Conservation (phyloP, 139 green algal genomes). For the Chlorella sp. region DNA sequence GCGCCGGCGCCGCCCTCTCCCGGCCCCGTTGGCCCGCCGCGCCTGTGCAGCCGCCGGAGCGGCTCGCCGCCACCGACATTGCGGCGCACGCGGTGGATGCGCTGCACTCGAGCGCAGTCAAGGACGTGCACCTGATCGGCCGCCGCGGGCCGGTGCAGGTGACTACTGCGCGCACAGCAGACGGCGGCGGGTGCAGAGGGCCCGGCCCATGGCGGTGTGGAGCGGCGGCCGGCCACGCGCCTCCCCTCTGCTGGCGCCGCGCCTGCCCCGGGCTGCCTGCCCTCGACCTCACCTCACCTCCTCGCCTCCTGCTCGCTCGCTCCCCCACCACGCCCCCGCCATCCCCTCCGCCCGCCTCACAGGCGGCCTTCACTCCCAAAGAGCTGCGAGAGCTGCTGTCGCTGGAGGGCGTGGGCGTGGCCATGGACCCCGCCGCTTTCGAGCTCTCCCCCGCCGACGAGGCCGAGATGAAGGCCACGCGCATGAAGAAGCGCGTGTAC, state of each 20-base stretch:
- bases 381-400: constrained; percentile 94
- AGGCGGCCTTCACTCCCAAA: constrained; percentile 94
- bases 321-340: background rate
- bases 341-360: constrained; percentile 2
- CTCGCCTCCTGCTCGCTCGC: too few relatives aligned
- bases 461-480: constrained; percentile 56
- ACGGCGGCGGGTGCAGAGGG: too few relatives aligned
- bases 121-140: constrained; percentile 81
- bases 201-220: too few relatives aligned
- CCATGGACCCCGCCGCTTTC: constrained; percentile 33
- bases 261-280: too few relatives aligned
- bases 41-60: constrained; percentile 21
- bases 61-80: constrained; percentile 85
- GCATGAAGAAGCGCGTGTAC: constrained; percentile 64
- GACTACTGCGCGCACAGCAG: too few relatives aligned
- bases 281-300: too few relatives aligned
- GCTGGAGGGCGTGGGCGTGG: constrained; percentile 49
- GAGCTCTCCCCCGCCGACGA: constrained; percentile 45
- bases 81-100: constrained; percentile 62
- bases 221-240: too few relatives aligned
- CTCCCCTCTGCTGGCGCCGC: too few relatives aligned
- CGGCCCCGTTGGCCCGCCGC: too few relatives aligned
- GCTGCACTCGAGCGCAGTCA: constrained; percentile 33
- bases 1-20: too few relatives aligned
- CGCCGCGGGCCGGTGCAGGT: constrained; percentile 85